Base-by-base conservation (phyloP, 179 eudicot genomes). In the Heliamphora pulchella region DNA sequence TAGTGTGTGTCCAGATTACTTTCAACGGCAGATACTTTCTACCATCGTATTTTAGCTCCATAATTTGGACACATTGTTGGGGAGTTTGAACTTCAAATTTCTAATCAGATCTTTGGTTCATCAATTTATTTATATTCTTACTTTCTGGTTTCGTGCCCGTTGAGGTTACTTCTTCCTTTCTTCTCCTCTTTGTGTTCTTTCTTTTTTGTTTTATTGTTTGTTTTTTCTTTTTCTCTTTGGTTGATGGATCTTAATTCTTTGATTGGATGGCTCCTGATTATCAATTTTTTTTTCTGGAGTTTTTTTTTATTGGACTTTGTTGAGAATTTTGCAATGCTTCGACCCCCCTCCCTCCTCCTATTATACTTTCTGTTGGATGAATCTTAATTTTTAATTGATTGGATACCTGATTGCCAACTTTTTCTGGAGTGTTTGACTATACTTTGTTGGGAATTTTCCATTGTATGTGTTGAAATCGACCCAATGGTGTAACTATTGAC, bases 1-100 rank as follows among this genome's bases (percentile, higher is more conserved):
- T 70, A 70, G 54, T 20, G 4, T 53, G 46, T 70, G 74, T 47
- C 31, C 22, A 15, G 74, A 70, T 43, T 68, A 70, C 74, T 70
- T 61, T 70, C 54, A 8, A 9, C 7, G 31, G 31, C 31, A 31
- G 31, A 31, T 68, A 70, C 74, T 70, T 61, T 70, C 54, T 3
- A 9, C 7, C 22, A 70, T 47, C 46, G 39, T 22, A 47, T 70
- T 70, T 44, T 46, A 70, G 74, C 39, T 7, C 54, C 14, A 70
- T 13, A 70, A 46, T 4, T 46, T 70, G 55, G 31, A 47, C 17
- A 17, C 20, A 17, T 70, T 70, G 53, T 44, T 47, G 54, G 5
- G 7, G 22, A 6, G 31, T 70, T 70, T 14, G 55, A 50, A 7
- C 18, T 18, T 46, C 22, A 44, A 67, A 67, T 11, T 41, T 39